These are phyloP conservation scores for Xylaria flabelliformis DNA, from an alignment of 495 filamentous ascomycete species.

Conservation along the genomic window DNA sequence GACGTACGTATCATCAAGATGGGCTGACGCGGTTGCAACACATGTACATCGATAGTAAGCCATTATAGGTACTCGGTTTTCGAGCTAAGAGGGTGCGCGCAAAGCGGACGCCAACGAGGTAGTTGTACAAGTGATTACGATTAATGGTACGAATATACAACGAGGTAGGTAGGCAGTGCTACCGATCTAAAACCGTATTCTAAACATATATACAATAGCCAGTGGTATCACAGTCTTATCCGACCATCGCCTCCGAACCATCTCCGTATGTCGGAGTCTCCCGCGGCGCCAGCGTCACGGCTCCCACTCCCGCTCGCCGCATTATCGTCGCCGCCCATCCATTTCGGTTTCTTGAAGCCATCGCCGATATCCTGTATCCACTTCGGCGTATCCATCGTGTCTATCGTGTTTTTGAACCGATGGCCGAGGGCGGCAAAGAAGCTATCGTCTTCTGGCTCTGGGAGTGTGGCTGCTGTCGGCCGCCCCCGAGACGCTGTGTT, in stretches of 20 bases:
- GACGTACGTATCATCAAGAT: not conserved
- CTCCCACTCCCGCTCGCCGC: constrained; percentile 32
- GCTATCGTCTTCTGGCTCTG: constrained; percentile 73
- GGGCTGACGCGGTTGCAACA: not conserved
- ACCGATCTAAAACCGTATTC: constrained; percentile 9
- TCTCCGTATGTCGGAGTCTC: constrained; percentile 47
- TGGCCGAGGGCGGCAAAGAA: constrained; percentile 85
- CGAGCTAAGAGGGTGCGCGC: not conserved
- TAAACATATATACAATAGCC: not conserved
- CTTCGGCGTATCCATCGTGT: constrained; percentile 78
- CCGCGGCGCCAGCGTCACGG: constrained; percentile 30
- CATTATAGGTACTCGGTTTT: not conserved
- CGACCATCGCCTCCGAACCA: constrained; percentile 54
- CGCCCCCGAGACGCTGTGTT: constrained; percentile 29
- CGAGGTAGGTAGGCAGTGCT: not conserved
- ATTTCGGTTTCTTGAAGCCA: constrained; percentile 76
- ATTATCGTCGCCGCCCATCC: constrained; percentile 72
- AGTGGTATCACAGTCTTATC: constrained; percentile 33
- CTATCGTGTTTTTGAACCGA: constrained; percentile 88
- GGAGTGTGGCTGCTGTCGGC: constrained; percentile 26
- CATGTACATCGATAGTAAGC: not conserved
- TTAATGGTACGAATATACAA: constrained; percentile 19
- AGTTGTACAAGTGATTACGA: constrained; percentile 13
- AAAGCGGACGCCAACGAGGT: not conserved
- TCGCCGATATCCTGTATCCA: constrained; percentile 75